Percentiles rank a stretch among this genome's conserved stretches.
Evolutionary conservation across 495 filamentous ascomycete genomes (phyloP).

Genomic region (Hypoxylon lenormandii): DNA sequence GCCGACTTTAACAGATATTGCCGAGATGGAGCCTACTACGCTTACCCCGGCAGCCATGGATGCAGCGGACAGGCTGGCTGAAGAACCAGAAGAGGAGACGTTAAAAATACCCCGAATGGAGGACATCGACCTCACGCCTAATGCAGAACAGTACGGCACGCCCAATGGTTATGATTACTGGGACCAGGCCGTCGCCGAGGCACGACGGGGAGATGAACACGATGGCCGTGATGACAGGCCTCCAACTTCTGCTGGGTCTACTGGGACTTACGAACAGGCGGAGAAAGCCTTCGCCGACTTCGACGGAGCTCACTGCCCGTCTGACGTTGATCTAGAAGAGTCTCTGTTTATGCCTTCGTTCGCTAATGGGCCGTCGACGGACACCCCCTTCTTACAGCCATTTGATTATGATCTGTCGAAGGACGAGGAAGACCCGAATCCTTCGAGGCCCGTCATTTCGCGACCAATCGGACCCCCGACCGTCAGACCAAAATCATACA

Average conservation of each 20-base stretch:
- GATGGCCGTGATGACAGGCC: conserved; percentile 48
- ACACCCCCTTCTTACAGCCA: conserved; percentile 32
- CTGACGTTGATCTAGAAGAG: conserved; percentile 53
- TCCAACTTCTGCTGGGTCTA: conserved; percentile 67
- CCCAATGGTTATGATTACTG: conserved; percentile 44
- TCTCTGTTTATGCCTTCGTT: conserved; percentile 42
- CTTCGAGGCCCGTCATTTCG: conserved; percentile 36
- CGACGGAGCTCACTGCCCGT: conserved; percentile 87
- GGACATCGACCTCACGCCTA: conserved; percentile 44
- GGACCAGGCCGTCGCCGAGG: conserved; percentile 43
- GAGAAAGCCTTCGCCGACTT: conserved; percentile 85
- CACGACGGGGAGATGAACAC: conserved; percentile 49
- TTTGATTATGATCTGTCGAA: conserved; percentile 35
- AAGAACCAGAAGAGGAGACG: conserved; percentile 51
- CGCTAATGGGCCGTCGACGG: conserved; percentile 42
- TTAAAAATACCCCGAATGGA: conserved; percentile 37
- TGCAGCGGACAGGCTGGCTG: conserved; percentile 56
- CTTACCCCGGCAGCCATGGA: conserved; percentile 61
- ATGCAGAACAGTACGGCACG: conserved; percentile 37
- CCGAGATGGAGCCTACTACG: conserved; percentile 60
- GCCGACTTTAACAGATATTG: conserved; percentile 60
- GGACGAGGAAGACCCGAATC: conserved; percentile 30
- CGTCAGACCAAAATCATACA: conserved; percentile 68
- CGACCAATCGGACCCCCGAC: conserved; percentile 45
- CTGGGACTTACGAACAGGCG: conserved; percentile 76